Base-by-base conservation (phyloP, 2,329 filamentous ascomycete genomes). In the Lachnellula willkommii region DNA sequence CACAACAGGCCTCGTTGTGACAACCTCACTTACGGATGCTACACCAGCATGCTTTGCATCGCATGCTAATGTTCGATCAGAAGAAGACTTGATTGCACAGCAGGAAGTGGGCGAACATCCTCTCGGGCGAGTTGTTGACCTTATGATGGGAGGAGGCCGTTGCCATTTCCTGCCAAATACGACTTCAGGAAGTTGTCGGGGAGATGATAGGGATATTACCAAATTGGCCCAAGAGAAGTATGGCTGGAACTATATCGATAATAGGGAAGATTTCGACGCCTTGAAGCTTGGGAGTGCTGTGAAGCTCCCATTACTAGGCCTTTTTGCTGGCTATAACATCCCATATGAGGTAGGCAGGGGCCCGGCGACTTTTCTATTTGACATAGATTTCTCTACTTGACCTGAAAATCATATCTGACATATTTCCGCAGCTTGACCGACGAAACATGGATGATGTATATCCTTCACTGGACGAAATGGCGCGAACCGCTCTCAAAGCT, bases 41-140 rank as follows among this genome's bases (percentile, higher is more conserved):
- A 99, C 94, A 1, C 94, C 94, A 0, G 94, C 94, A 1, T 95
- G 90, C 72, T 99, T 99, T 71, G 91, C 90, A 4, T 85, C 89
- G 47, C 94, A 97, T 69, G 94, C 91, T 15, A 84, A 90, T 60
- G 77, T 83, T 61, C 84, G 94, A 50, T 75, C 79, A 58, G 89
- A 95, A 74, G 89, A 95, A 71, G 92, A 97, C 71, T 82, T 88
- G 50, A 96, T 99, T 66, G 94, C 94, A 1, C 80, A 93, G 67
- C 94, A 99, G 71, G 88, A 97, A 77, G 78, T 96, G 47, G 94
- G 94, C 39, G 84, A 93, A 60, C 88, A 95, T 48, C 88, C 90
- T 1, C 78, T 99, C 12, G 93, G 93, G 8, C 83, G 90, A 32
- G 85, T 91, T 1, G 90, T 96, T 14, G 94, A 99, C 73, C 74